phyloP scores from a whole-genome alignment of 2,329 filamentous ascomycete genomes.

The Pezicula neosporulosa region DNA sequence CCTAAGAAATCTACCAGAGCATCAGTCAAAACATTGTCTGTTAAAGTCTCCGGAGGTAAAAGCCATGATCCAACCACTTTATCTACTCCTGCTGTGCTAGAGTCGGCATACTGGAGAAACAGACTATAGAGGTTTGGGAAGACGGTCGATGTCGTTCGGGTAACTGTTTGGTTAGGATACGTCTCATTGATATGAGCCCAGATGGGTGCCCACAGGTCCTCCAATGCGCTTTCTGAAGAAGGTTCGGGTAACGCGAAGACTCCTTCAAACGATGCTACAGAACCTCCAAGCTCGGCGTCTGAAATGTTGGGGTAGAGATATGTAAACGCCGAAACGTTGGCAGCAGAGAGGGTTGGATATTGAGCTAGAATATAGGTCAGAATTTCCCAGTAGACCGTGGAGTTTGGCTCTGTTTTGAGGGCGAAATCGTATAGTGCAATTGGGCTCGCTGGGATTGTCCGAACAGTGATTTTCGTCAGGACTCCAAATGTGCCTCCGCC shows the following conservation, averaged over 20 bases:
- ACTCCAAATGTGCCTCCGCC: not conserved
- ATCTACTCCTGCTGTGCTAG: constrained; percentile 28
- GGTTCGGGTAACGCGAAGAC: no score
- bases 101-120: no score
- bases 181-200: no score
- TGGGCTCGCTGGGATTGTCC: constrained; percentile 28
- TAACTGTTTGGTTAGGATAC: no score
- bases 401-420: constrained; percentile 24
- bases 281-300: constrained; percentile 21
- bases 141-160: no score
- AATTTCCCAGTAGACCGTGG: constrained; percentile 40
- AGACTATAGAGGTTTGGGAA: no score
- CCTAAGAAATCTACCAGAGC: constrained; percentile 33
- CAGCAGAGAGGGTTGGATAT: constrained; percentile 43
- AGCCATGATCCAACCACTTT: constrained; percentile 38
- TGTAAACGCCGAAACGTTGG: constrained; percentile 47
- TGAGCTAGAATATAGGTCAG: constrained; percentile 41
- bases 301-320: constrained; percentile 35
- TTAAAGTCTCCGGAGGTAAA: constrained; percentile 29
- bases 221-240: no score
- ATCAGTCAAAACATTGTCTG: constrained; percentile 28
- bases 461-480: not conserved
- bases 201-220: no score
- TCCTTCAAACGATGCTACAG: not conserved
- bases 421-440: constrained; percentile 29